These are phyloP conservation scores for Malassezia cuniculi DNA, from an alignment of 1,284 basidiomycete genomes.

Conservation along the genomic window DNA sequence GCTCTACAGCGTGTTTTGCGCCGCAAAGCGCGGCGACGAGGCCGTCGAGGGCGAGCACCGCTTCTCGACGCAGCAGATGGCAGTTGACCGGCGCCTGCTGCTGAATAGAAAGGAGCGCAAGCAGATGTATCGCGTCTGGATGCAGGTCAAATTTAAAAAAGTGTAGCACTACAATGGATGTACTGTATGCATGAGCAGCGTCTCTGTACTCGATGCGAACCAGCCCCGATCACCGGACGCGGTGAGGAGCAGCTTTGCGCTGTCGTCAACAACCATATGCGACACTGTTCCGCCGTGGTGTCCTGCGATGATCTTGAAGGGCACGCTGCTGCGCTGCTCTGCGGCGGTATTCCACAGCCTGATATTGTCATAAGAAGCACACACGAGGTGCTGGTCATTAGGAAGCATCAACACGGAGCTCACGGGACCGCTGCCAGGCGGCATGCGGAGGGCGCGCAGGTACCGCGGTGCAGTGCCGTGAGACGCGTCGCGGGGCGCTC, in stretches of 20 bases:
- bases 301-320: conserved; percentile 86
- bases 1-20: conserved; percentile 31
- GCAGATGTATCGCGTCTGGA: conserved; percentile 40
- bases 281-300: conserved; percentile 89
- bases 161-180: conserved; percentile 1
- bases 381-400: conserved; percentile 75
- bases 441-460: conserved; percentile 69
- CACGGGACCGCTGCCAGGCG: conserved; percentile 75
- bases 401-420: conserved; percentile 80
- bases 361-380: conserved; percentile 83
- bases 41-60: conserved; percentile 2
- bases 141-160: conserved; percentile 35
- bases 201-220: conserved; percentile 48
- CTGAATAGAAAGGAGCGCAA: conserved; percentile 42
- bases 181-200: conserved; percentile 29
- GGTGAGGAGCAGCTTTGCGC: conserved; percentile 70
- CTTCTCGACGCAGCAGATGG: conserved; percentile 37
- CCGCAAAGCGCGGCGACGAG: conserved; percentile 12
- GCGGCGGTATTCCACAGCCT: conserved; percentile 74
- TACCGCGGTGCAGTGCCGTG: conserved; percentile 55
- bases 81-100: conserved; percentile 37
- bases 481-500: background rate
- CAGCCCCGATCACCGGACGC: conserved; percentile 89
- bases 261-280: conserved; percentile 79
- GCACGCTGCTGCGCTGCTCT: conserved; percentile 49